Conservation (phyloP, 495 filamentous ascomycete species). For the Patellaria atrata region DNA sequence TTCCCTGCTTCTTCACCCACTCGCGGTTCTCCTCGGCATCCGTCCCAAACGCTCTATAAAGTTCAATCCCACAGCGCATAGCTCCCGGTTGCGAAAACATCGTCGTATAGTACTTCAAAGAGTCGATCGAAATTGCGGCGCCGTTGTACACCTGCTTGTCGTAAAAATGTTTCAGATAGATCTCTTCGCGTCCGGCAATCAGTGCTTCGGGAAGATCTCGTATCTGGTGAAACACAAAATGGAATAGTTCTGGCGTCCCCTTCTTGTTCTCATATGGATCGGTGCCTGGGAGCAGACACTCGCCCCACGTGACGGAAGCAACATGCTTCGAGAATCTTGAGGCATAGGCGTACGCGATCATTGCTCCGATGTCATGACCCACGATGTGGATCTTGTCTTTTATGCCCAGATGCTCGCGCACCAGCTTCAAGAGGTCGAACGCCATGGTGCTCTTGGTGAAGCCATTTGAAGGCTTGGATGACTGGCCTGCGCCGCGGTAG, state of each 20-base stretch:
- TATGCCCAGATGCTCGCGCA: conserved; percentile 22
- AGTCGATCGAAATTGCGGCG: conserved; percentile 24
- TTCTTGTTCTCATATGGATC: conserved; percentile 20
- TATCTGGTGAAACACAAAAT: conserved; percentile 34
- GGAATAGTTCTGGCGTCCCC: conserved; percentile 19
- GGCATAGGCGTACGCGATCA: conserved; percentile 32
- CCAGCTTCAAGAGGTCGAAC: conserved; percentile 21
- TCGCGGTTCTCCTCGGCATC: conserved; percentile 27
- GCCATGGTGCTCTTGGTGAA: conserved; percentile 30
- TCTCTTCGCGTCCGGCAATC: conserved; percentile 28
- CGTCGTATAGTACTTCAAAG: conserved; percentile 28
- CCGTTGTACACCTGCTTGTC: conserved; percentile 27
- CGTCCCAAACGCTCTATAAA: conserved; percentile 31
- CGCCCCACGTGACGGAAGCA: conserved; percentile 31
- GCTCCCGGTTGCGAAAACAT: conserved; percentile 30
- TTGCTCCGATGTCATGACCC: conserved; percentile 35
- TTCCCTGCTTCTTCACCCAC: conserved; percentile 28
- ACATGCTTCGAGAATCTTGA: conserved; percentile 21
- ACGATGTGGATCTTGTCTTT: conserved; percentile 30
- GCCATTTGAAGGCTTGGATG: conserved; percentile 26
- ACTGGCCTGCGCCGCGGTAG: conserved; percentile 33
- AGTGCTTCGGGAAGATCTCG: conserved; percentile 30
- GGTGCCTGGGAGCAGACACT: conserved; percentile 33
- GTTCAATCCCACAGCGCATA: conserved; percentile 26
- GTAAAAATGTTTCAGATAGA: conserved; percentile 35